These are phyloP conservation scores for Dalbergia cultrata DNA, from an alignment of 306 rosid genomes.

Conservation along the genomic window DNA sequence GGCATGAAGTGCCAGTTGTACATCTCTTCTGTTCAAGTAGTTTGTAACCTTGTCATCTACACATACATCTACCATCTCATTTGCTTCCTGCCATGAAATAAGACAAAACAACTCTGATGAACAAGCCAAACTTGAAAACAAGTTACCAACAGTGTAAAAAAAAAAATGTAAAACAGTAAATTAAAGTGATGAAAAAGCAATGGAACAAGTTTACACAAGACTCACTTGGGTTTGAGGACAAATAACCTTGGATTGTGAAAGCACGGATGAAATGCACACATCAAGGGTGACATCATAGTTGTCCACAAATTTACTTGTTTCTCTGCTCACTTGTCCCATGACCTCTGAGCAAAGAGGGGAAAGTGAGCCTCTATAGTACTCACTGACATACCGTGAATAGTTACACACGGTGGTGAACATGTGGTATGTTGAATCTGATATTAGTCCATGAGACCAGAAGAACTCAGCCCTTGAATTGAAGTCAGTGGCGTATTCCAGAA, in stretches of 20 bases:
- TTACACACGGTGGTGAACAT: constrained; percentile 60
- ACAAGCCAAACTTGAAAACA: constrained; percentile 34
- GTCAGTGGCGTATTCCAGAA: constrained; percentile 59
- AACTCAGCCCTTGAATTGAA: constrained; percentile 65
- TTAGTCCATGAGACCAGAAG: constrained; percentile 68
- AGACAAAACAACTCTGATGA: background rate
- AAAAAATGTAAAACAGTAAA: background rate
- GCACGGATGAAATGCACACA: constrained; percentile 76
- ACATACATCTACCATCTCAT: constrained; percentile 84
- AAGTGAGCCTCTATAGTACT: constrained; percentile 57
- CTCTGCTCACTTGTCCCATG: constrained; percentile 70
- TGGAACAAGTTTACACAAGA: background rate
- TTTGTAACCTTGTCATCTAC: constrained; percentile 92
- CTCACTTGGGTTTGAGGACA: constrained; percentile 64
- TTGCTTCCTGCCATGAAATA: constrained; percentile 62
- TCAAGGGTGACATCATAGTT: constrained; percentile 82
- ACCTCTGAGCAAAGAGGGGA: constrained; percentile 65
- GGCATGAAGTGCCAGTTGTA: constrained; percentile 82
- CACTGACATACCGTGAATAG: constrained; percentile 59
- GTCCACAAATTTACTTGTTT: constrained; percentile 84
- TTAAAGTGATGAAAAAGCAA: background rate
- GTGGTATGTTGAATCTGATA: constrained; percentile 62
- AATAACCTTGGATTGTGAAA: constrained; percentile 68
- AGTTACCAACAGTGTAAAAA: background rate
- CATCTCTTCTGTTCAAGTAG: constrained; percentile 86